These are phyloP conservation scores for Aureobasidium subglaciale DNA, from an alignment of 2,329 filamentous ascomycete genomes.

Conservation along the genomic window DNA sequence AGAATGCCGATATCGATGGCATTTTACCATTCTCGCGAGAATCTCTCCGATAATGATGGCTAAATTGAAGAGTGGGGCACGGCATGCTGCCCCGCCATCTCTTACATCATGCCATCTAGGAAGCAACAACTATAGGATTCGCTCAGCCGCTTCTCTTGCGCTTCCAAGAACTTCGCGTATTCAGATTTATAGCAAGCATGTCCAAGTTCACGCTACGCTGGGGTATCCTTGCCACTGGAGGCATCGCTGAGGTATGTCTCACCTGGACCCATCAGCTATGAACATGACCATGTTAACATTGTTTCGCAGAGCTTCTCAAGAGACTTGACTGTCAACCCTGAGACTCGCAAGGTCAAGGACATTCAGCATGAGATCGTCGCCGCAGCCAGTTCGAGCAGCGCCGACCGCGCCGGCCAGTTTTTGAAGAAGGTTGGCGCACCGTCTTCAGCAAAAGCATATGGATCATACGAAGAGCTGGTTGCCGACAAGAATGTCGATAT, in stretches of 20 bases:
- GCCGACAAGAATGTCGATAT: slow-evolving; percentile 73
- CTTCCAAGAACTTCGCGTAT: background rate
- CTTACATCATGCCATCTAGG: slow-evolving; percentile 3
- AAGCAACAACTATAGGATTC: background rate
- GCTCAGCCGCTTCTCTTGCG: background rate
- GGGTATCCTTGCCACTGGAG: slow-evolving; percentile 44
- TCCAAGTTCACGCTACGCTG: slow-evolving; percentile 22
- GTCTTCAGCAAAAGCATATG: slow-evolving; percentile 62
- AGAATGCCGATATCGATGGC: background rate
- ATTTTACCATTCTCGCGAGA: too few species aligned
- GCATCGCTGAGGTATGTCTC: slow-evolving; percentile 32
- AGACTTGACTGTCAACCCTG: slow-evolving; percentile 70
- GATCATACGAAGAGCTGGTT: slow-evolving; percentile 75
- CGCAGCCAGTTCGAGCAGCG: slow-evolving; percentile 70
- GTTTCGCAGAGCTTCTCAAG: slow-evolving; percentile 49
- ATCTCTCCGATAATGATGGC: background rate
- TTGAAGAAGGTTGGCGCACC: slow-evolving; percentile 65
- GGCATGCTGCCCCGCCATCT: slow-evolving; percentile 8
- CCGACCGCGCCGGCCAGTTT: slow-evolving; percentile 63
- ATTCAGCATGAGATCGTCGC: slow-evolving; percentile 71
- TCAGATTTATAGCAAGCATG: slow-evolving; percentile 11
- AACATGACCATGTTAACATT: background rate
- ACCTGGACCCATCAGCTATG: background rate
- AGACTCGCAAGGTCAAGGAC: slow-evolving; percentile 60
- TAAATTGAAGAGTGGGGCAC: background rate